A percentile compares a stretch with the other conserved stretches of the same genome.
These are phyloP conservation scores for Saturnispora zaruensis DNA, from an alignment of 805 yeast species.

Conservation along the genomic window DNA sequence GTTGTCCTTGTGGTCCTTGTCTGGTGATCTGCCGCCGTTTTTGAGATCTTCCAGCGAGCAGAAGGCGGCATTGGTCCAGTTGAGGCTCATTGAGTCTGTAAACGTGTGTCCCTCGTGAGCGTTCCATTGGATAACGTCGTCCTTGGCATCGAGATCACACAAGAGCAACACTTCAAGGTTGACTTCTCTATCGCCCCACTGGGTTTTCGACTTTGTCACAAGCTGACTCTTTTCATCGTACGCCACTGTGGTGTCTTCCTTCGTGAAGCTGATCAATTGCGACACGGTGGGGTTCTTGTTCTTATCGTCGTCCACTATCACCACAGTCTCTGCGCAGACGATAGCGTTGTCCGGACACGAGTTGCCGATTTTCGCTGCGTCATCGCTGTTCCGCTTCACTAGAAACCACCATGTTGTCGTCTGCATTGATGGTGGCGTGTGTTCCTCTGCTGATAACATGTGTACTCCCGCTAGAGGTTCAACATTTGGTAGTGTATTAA, in stretches of 20 bases:
- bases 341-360: conserved; percentile 67
- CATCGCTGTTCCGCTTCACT: conserved; percentile 31
- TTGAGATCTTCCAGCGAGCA: conserved; percentile 6
- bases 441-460: conserved; percentile 30
- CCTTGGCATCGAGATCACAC: conserved; percentile 20
- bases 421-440: conserved; percentile 76
- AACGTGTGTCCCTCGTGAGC: conserved; percentile 4
- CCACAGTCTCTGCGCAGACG: conserved; percentile 63
- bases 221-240: conserved; percentile 30
- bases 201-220: conserved; percentile 33
- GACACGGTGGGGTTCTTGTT: conserved; percentile 38
- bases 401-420: conserved; percentile 61
- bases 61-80: conserved; percentile 19
- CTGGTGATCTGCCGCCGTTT: conserved; percentile 16
- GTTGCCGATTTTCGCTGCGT: conserved; percentile 26
- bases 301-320: conserved; percentile 38
- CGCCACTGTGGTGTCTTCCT: conserved; percentile 26
- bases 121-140: conserved; percentile 12
- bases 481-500: conserved; percentile 33
- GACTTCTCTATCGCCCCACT: conserved; percentile 62
- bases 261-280: conserved; percentile 29
- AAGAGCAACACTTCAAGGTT: conserved; percentile 40
- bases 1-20: conserved; percentile 20
- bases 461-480: conserved; percentile 43
- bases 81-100: background rate